Evolutionary conservation across 345 rosid species (phyloP).

Genomic region (Gossypium ekmanianum): DNA sequence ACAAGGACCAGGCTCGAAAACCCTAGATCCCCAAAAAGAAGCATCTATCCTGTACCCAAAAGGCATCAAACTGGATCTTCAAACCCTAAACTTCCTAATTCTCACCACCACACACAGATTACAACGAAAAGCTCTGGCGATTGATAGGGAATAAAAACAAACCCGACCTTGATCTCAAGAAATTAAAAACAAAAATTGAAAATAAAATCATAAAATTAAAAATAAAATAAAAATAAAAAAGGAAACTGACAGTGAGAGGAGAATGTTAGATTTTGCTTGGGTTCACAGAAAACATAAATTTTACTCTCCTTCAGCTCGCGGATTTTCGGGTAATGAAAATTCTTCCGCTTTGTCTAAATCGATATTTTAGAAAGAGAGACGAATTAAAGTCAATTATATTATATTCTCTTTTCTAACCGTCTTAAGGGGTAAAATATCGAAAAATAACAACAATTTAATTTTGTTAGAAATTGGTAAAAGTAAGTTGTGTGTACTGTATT

Average conservation of each 20-base stretch:
- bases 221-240: neutral
- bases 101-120: slow-evolving; percentile 49
- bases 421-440: too few species aligned
- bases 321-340: too few species aligned
- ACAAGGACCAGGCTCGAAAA: slow-evolving; percentile 65
- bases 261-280: slow-evolving; percentile 8
- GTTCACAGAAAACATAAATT: neutral
- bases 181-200: neutral
- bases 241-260: neutral
- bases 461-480: too few species aligned
- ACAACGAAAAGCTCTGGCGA: slow-evolving; percentile 5
- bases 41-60: slow-evolving; percentile 69
- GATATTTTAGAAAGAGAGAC: too few species aligned
- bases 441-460: too few species aligned
- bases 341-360: too few species aligned
- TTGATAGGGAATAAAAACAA: neutral
- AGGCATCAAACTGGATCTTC: slow-evolving; percentile 37
- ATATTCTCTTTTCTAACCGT: too few species aligned
- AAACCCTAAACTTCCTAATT: slow-evolving; percentile 31
- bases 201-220: slow-evolving; percentile 16
- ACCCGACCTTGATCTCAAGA: slow-evolving; percentile 19
- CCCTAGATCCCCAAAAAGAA: slow-evolving; percentile 78
- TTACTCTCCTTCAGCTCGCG: too few species aligned
- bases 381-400: too few species aligned
- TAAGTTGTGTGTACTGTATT: too few species aligned